Evolutionary conservation across 1,284 basidiomycete species (phyloP).

Genomic region (Marasmius fiardii): DNA sequence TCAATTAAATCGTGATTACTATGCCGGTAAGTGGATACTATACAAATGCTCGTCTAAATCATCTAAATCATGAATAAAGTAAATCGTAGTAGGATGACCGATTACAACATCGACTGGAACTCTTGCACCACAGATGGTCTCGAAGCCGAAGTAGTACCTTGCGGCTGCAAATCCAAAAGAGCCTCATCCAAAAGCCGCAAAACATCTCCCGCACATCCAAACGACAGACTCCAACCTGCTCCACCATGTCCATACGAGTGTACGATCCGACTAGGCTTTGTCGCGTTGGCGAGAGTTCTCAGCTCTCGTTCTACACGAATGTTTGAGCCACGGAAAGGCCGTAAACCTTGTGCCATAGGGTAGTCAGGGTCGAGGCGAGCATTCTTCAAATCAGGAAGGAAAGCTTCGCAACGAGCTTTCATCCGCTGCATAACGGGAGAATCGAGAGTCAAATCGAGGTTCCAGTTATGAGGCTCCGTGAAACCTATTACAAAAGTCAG

Average conservation of each 20-base stretch:
- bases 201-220: slow-evolving; percentile 18
- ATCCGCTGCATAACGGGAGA: slow-evolving; percentile 31
- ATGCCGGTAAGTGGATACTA: no score
- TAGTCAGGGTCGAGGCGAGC: slow-evolving; percentile 27
- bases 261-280: slow-evolving; percentile 23
- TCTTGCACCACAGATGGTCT: no score
- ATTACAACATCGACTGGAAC: no score
- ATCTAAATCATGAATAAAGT: no score
- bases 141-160: neutral
- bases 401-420: slow-evolving; percentile 29
- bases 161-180: neutral
- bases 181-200: slow-evolving; percentile 10
- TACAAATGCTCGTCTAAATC: no score
- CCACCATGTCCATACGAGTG: slow-evolving; percentile 35
- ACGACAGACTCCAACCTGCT: slow-evolving; percentile 21
- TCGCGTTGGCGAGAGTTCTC: slow-evolving; percentile 5
- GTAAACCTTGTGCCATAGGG: slow-evolving; percentile 30
- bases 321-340: slow-evolving; percentile 28
- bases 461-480: slow-evolving; percentile 24
- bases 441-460: slow-evolving; percentile 29
- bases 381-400: slow-evolving; percentile 28
- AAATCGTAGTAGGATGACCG: no score
- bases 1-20: no score
- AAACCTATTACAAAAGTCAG: slow-evolving; percentile 14
- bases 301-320: slow-evolving; percentile 33